Evolutionary conservation across 2,329 filamentous ascomycete species (phyloP), one percentile per base, ranked within the genome.

Genomic region (Cladophialophora carrionii): DNA sequence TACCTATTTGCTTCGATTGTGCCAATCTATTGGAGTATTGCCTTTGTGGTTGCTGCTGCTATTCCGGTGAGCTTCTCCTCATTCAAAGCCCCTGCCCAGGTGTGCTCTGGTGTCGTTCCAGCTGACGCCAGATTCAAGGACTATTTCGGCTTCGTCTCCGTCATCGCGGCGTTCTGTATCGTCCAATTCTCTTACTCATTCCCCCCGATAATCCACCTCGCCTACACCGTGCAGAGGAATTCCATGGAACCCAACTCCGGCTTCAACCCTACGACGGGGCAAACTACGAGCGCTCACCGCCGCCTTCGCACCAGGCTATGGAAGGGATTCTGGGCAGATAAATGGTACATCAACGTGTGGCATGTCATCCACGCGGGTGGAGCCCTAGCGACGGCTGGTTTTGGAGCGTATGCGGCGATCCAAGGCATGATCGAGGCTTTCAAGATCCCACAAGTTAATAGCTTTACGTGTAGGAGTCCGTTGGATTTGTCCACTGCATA

Each of bases 151-250:
- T 69, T 75, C 20, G 68, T 72, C 31, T 71, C 69, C 9, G 71
- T 76, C 62, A 72, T 76, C 54, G 72, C 71, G 9, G 73, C 74
- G 1, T 70, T 70, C 48, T 72, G 70, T 46, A 68, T 75, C 22
- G 46, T 75, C 17, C 71, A 74, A 51, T 74, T 76, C 61, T 73
- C 70, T 20, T 76, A 75, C 56, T 72, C 72, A 8, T 73, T 76
- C 62, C 74, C 74, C 5, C 74, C 74, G 5, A 61, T 74, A 53
- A 65, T 76, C 6, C 58, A 69, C 20, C 63, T 75, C 17, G 74
- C 72, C 1, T 75, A 72, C 61, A 72, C 70, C 12, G 69, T 74
- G 46, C 72, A 74, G 54, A 72, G 69, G 37, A 70, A 72, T 31
- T 69, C 74, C 8, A 70, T 74, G 53, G 32, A 14, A 3, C 43